Conservation (phyloP, 345 rosid species). For the Moricandia moricandioides region DNA sequence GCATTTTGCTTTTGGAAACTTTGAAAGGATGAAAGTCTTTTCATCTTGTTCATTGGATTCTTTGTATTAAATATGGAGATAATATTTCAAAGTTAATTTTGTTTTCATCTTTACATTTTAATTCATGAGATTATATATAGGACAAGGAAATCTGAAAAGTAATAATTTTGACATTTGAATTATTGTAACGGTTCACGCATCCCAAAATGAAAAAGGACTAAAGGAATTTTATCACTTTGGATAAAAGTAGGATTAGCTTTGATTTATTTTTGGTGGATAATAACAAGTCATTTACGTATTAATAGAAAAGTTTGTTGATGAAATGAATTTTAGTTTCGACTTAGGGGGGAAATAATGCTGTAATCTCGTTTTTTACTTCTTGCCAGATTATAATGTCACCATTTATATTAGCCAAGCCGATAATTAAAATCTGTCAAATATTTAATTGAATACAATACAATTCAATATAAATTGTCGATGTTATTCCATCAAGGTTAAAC, state of each 20-base stretch:
- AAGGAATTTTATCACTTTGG: conserved; percentile 10
- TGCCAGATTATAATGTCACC: neutral
- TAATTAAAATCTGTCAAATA: neutral
- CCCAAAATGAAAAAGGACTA: conserved; percentile 9
- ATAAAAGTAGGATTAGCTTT: neutral
- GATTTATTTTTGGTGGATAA: neutral
- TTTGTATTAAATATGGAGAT: neutral
- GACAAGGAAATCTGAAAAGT: neutral
- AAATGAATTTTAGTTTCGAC: neutral
- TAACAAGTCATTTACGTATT: neutral
- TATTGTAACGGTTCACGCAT: conserved; percentile 24
- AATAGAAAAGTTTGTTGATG: conserved; percentile 12
- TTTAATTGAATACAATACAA: neutral
- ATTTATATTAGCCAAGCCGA: neutral
- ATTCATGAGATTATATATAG: neutral
- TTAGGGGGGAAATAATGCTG: neutral
- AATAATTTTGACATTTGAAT: conserved; percentile 18
- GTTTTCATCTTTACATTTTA: neutral
- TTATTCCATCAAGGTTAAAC: neutral
- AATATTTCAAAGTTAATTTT: neutral
- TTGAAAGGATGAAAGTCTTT: conserved; percentile 10
- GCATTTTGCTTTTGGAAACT: conserved; percentile 1
- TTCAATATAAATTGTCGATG: neutral
- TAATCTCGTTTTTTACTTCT: neutral
- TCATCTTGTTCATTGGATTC: conserved; percentile 30